Percentiles rank a stretch among this genome's conserved stretches.
Conservation (phyloP, 225 moss, liverwort and hornwort genomes). For the Straminergon stramineum region DNA sequence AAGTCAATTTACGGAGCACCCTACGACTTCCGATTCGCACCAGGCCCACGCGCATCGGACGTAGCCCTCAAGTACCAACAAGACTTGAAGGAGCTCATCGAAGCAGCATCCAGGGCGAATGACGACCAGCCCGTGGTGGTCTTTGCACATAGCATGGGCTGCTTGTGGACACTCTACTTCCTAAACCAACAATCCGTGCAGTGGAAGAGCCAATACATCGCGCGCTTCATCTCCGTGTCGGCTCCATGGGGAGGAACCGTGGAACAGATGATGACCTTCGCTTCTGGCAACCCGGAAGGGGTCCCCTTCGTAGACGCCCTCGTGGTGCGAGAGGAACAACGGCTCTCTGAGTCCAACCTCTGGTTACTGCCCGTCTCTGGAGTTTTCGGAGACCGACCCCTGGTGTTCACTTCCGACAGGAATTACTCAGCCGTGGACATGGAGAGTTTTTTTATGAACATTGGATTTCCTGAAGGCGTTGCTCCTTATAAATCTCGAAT, state of each 20-base stretch:
- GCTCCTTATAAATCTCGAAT: conserved; percentile 61
- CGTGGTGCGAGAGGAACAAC: conserved; percentile 64
- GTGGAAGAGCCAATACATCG: conserved; percentile 52
- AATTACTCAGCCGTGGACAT: conserved; percentile 65
- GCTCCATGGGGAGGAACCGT: conserved; percentile 85
- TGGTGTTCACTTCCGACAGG: conserved; percentile 46
- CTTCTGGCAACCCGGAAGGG: conserved; percentile 79
- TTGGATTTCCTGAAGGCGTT: conserved; percentile 72
- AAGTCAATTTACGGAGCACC: conserved; percentile 78
- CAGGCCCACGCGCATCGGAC: conserved; percentile 74
- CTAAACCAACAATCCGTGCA: conserved; percentile 62
- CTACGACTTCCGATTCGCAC: conserved; percentile 89
- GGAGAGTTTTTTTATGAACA: conserved; percentile 55
- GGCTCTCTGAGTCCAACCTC: conserved; percentile 76
- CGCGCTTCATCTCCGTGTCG: conserved; percentile 65
- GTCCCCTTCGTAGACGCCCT: conserved; percentile 61
- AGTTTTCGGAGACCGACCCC: conserved; percentile 47
- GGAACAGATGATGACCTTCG: conserved; percentile 79
- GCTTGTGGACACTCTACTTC: conserved; percentile 75
- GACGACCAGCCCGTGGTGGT: conserved; percentile 51
- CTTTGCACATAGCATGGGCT: conserved; percentile 73
- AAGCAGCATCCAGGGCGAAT: conserved; percentile 47
- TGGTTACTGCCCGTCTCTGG: conserved; percentile 67
- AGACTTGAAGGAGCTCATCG: conserved; percentile 65
- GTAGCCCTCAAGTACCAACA: conserved; percentile 45